Base-by-base conservation (phyloP, 768 basidiomycete genomes). In the Amanita thiersii region DNA sequence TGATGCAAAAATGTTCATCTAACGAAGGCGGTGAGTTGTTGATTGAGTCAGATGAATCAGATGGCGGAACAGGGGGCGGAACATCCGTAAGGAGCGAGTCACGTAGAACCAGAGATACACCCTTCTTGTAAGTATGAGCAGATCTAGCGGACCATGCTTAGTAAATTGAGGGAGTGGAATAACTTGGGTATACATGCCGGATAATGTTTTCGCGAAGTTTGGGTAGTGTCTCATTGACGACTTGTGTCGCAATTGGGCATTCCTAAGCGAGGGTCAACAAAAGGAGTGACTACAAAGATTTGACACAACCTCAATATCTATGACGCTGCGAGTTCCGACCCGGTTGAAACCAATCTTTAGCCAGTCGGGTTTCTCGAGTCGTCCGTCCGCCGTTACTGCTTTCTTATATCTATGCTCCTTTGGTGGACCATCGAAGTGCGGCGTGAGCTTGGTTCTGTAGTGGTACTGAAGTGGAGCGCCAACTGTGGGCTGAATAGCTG, bases 371-470 rank as follows among this genome's bases (percentile, higher is more conserved):
- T 68, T 70, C 10, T 54, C 46, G 1, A 45, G 52, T 14, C 49
- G 43, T 11, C 41, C 48, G 29, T 38, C 29, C 11, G n/a, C 19
- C 11, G 36, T 41, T 1, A 47, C 51, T 5, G 54, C 36, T 39
- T 54, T 50, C 32, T 53, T 48, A 21, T 57, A 56, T 41, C 52
- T 56, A 0, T 53, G 52, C 11, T 50, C 55, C 47, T 69, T 77
- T 1, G 76, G 73, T 0, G 90, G 81, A 0, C 80, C 73, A 17
- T 92, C 87, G 47, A 98, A 98, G 57, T 99, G 96, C 0, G 96
- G 96, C 0, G 96, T 97, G 40, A 99, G 81, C 64, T 99, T 99
- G 1, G 96, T 99, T 23, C 94, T 79, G 58, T 99, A 99, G 39
- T 72, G 77, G 57, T 94, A 97, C 40, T 93, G 79, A 37, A 87